Conservation (phyloP, 2,329 filamentous ascomycete species). For the Hortaea werneckii region DNA sequence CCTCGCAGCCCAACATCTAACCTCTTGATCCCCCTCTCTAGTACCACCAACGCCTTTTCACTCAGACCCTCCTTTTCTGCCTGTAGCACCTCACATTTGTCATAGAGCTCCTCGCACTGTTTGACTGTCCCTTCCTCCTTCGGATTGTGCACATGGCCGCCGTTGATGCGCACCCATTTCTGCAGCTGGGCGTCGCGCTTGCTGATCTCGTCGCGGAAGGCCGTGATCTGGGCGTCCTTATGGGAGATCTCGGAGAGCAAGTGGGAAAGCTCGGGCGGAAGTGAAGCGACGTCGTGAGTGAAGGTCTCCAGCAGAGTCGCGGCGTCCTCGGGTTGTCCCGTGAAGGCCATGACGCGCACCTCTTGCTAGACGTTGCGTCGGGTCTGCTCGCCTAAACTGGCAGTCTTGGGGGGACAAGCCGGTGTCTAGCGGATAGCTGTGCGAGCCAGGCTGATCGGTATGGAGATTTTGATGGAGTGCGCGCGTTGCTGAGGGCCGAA, state of each 20-base stretch:
- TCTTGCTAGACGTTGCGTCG: too few relatives aligned
- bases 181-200: slow-evolving; percentile 67
- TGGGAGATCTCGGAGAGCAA: slow-evolving; percentile 74
- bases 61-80: slow-evolving; percentile 64
- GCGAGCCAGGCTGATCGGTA: too few relatives aligned
- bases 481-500: too few relatives aligned
- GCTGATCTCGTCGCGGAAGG: slow-evolving; percentile 58
- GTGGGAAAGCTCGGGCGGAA: slow-evolving; percentile 73
- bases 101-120: slow-evolving; percentile 57
- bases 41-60: slow-evolving; percentile 52
- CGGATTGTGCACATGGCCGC: slow-evolving; percentile 62
- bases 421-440: too few relatives aligned
- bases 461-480: too few relatives aligned
- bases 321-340: slow-evolving; percentile 44
- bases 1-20: slow-evolving; percentile 53
- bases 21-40: slow-evolving; percentile 54
- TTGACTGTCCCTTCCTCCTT: slow-evolving; percentile 61
- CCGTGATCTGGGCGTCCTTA: slow-evolving; percentile 63
- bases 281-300: slow-evolving; percentile 63
- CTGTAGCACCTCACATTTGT: slow-evolving; percentile 58
- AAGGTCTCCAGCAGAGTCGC: slow-evolving; percentile 70
- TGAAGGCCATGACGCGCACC: not conserved
- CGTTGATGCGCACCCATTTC: slow-evolving; percentile 69
- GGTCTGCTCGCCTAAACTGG: too few relatives aligned
- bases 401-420: too few relatives aligned